phyloP scores from a whole-genome alignment of 78 protist species.

The Dictyostelium purpureum region DNA sequence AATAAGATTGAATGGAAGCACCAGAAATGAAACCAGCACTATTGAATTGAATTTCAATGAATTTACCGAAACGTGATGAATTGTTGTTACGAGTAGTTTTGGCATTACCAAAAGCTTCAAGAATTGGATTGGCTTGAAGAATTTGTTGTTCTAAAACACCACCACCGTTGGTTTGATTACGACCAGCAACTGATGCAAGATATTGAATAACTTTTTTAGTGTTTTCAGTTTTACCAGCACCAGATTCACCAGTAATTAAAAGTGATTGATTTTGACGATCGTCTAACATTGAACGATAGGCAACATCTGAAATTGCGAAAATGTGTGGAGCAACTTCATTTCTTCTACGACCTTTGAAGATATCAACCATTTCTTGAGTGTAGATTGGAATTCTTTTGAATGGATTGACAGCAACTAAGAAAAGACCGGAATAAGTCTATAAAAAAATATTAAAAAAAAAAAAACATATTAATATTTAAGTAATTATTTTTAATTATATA shows the following conservation, averaged over 20 bases:
- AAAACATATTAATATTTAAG: neutral
- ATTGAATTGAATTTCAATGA: slow-evolving; percentile 96
- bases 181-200: slow-evolving; percentile 92
- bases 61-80: slow-evolving; percentile 96
- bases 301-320: slow-evolving; percentile 89
- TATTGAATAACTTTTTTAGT: slow-evolving; percentile 96
- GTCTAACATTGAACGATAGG: slow-evolving; percentile 92
- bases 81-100: slow-evolving; percentile 92
- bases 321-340: slow-evolving; percentile 92
- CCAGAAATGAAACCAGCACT: slow-evolving; percentile 92
- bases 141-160: slow-evolving; percentile 90
- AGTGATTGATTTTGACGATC: slow-evolving; percentile 90
- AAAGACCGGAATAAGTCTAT: slow-evolving; percentile 94
- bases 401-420: slow-evolving; percentile 95
- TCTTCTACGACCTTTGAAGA: slow-evolving; percentile 88
- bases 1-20: slow-evolving; percentile 92
- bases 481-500: neutral
- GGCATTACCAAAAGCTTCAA: slow-evolving; percentile 97
- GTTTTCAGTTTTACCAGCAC: slow-evolving; percentile 97
- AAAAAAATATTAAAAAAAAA: neutral
- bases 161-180: slow-evolving; percentile 45
- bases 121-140: slow-evolving; percentile 97
- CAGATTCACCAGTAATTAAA: slow-evolving; percentile 96
- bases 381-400: slow-evolving; percentile 93
- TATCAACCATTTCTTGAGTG: slow-evolving; percentile 83